Percentiles rank a stretch among this genome's conserved stretches.
These are phyloP conservation scores for Globisporangium spinosum DNA, from an alignment of 352 stramenopile species.

Conservation along the genomic window DNA sequence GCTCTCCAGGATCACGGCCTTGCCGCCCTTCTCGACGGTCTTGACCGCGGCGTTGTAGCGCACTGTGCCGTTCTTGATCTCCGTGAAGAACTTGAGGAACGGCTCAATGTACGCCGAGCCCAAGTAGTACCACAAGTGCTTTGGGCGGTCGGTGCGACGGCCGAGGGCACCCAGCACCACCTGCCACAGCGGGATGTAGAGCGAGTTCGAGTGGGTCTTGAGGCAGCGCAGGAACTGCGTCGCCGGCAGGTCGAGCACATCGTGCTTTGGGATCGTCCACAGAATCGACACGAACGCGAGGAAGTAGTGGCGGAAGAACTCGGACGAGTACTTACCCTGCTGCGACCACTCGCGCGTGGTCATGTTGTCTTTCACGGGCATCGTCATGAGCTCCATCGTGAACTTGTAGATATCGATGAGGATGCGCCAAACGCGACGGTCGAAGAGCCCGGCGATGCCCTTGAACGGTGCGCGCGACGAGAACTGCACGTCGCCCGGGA, in stretches of 20 bases:
- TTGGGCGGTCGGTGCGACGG: slow-evolving; percentile 70
- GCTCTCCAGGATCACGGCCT: slow-evolving; percentile 64
- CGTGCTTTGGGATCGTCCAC: slow-evolving; percentile 81
- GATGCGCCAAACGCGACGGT: slow-evolving; percentile 77
- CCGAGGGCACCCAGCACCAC: slow-evolving; percentile 73
- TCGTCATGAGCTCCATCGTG: slow-evolving; percentile 82
- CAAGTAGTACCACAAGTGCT: slow-evolving; percentile 85
- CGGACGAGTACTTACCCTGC: slow-evolving; percentile 65
- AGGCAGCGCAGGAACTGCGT: slow-evolving; percentile 86
- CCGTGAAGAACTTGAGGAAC: slow-evolving; percentile 84
- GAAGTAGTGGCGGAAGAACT: slow-evolving; percentile 89
- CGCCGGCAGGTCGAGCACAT: slow-evolving; percentile 78
- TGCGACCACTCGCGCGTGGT: slow-evolving; percentile 77
- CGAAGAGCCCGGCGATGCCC: slow-evolving; percentile 63
- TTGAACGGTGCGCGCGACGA: slow-evolving; percentile 78
- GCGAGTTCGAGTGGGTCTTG: slow-evolving; percentile 84
- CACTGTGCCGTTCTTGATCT: slow-evolving; percentile 74
- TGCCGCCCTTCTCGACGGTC: slow-evolving; percentile 70
- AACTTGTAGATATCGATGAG: slow-evolving; percentile 87
- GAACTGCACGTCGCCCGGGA: slow-evolving; percentile 81
- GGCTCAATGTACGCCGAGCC: slow-evolving; percentile 80
- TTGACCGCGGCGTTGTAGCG: slow-evolving; percentile 72
- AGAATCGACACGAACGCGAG: slow-evolving; percentile 83
- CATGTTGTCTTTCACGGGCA: slow-evolving; percentile 71
- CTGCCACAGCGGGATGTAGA: slow-evolving; percentile 87